Percentiles rank a stretch among this genome's conserved stretches.
Evolutionary conservation across 306 rosid species (phyloP).

Genomic region (Citrullus colocynthis): DNA sequence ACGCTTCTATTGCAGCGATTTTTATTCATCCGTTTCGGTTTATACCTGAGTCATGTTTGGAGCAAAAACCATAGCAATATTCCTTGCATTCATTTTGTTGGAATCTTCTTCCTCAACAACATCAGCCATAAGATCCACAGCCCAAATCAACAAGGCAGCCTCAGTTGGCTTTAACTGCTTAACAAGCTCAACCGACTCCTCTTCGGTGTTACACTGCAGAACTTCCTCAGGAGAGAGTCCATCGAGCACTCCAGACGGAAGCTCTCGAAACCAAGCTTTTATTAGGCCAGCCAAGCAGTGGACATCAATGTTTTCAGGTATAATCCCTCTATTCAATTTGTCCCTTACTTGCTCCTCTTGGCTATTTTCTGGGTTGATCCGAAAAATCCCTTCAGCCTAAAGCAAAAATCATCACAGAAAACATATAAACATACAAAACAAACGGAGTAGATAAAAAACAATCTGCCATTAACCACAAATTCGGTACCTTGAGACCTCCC

Average conservation of each 20-base stretch:
- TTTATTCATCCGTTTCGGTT: not conserved
- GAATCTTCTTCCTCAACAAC: constrained; percentile 82
- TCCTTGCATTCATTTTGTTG: constrained; percentile 94
- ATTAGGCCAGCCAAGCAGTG: constrained; percentile 86
- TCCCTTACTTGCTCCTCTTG: constrained; percentile 77
- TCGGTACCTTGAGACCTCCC: constrained; percentile 69
- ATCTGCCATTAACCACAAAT: not conserved
- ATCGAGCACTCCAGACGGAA: constrained; percentile 86
- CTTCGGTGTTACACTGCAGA: constrained; percentile 79
- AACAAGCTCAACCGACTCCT: constrained; percentile 69
- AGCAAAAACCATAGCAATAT: constrained; percentile 94
- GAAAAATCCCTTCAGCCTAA: constrained; percentile 86
- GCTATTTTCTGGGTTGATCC: constrained; percentile 84
- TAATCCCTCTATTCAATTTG: constrained; percentile 69
- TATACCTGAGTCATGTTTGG: constrained; percentile 94
- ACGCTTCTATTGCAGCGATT: not conserved
- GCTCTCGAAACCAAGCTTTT: constrained; percentile 98
- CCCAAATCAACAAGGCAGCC: constrained; percentile 70
- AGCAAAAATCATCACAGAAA: constrained; percentile 1
- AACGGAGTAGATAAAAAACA: not conserved
- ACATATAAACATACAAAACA: not conserved
- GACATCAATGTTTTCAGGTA: constrained; percentile 78
- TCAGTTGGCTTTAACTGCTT: constrained; percentile 72
- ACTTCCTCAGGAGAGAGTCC: constrained; percentile 95
- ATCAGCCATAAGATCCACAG: constrained; percentile 87